Evolutionary conservation across 1,284 basidiomycete species (phyloP).

Genomic region (Rhodofomes roseus): DNA sequence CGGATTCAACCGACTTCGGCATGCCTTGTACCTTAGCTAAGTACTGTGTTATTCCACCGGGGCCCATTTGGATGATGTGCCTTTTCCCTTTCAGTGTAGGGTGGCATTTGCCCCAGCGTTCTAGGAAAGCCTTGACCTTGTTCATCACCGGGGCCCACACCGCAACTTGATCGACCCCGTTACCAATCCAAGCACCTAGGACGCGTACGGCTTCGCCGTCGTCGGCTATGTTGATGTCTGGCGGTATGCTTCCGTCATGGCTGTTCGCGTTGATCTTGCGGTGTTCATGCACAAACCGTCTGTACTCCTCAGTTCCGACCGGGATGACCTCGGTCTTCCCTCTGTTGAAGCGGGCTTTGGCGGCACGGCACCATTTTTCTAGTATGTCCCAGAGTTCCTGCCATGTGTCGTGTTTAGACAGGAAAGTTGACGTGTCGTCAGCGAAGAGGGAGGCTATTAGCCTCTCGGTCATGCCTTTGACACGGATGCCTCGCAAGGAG

Average conservation of each 20-base stretch:
- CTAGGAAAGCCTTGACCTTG: conserved; percentile 9
- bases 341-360: conserved; percentile 1
- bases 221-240: conserved; percentile 10
- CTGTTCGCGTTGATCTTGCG: too few relatives aligned
- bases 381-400: neutral
- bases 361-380: neutral
- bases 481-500: too few relatives aligned
- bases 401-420: neutral
- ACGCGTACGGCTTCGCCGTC: conserved; percentile 22
- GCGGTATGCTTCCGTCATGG: neutral
- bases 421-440: neutral
- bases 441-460: too few relatives aligned
- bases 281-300: too few relatives aligned
- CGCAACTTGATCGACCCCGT: neutral
- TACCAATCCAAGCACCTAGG: conserved; percentile 19
- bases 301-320: conserved; percentile 1
- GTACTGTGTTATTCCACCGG: conserved; percentile 18
- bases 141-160: conserved; percentile 22
- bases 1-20: conserved; percentile 11
- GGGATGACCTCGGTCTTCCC: conserved; percentile 3
- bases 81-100: conserved; percentile 16
- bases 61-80: conserved; percentile 18
- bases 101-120: conserved; percentile 15
- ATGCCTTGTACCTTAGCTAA: conserved; percentile 14
- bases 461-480: too few relatives aligned